A percentile compares a stretch with the other conserved stretches of the same genome.
phyloP scores from a whole-genome alignment of 768 basidiomycete genomes.

The Mycena amicta region DNA sequence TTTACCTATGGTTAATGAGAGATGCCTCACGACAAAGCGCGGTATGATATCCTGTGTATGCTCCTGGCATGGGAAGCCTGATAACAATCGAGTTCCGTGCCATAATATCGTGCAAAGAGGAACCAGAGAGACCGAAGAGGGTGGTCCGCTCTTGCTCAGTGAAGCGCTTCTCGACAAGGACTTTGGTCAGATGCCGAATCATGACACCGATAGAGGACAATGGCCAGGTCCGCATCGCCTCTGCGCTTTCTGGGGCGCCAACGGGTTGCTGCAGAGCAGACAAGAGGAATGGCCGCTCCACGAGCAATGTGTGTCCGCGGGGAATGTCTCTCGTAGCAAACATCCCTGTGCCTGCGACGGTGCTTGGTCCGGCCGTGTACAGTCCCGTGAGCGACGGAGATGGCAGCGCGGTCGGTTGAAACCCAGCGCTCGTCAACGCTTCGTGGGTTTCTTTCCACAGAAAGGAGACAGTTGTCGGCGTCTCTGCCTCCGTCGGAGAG shows the following conservation, averaged over 20 bases:
- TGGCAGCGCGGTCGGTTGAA: not conserved
- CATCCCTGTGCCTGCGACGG: not conserved
- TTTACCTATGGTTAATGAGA: not conserved
- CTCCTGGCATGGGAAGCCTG: not conserved
- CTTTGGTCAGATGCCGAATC: not conserved
- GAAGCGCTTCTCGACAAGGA: not conserved
- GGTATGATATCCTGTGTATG: not conserved
- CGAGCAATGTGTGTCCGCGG: not conserved
- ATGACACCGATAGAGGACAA: no score
- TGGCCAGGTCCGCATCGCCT: no score
- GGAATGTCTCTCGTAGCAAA: not conserved
- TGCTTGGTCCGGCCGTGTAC: not conserved
- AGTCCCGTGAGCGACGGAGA: not conserved
- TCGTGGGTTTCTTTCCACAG: not conserved
- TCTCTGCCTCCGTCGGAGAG: not conserved
- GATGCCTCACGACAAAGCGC: not conserved
- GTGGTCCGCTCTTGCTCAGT: not conserved
- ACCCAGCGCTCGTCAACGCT: not conserved
- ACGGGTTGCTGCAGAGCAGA: not conserved
- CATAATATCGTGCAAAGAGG: not conserved
- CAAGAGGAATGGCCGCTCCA: not conserved
- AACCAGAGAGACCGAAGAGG: not conserved
- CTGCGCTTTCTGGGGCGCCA: not conserved
- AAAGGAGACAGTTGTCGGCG: not conserved
- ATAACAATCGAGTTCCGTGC: not conserved